Evolutionary conservation across 129 eudicot species (phyloP), one percentile per base, ranked within the genome.

Genomic region (Lactuca saligna): DNA sequence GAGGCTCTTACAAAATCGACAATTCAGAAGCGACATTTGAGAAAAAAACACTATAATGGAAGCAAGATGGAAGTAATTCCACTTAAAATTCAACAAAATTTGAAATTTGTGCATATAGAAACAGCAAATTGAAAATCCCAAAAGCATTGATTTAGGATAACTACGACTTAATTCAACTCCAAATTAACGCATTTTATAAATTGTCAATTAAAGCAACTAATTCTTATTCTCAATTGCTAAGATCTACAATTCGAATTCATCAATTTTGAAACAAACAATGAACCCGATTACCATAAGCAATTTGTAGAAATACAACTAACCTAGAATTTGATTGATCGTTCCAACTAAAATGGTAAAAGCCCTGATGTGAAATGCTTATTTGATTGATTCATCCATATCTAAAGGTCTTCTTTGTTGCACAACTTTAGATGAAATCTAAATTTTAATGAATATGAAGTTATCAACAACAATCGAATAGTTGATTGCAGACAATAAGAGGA

Each of bases 1-100:
- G 84, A 60, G 96, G 96, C 83, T 92, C 83, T 83, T 92, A 90
- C 83, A 92, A 81, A 79, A 95, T 92, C 51, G 96, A 89, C 95
- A 89, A 89, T 69, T 77, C 50, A 61, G 55, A 81, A 68, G 42
- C 34, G 10, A 14, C 53, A n/a, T 10, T 5, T 42, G 48, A 57
- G 17, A 39, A 54, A 60, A 5, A 34, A 35, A 48, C 51, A 46
- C 57, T 57, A 51, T 67, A 67, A 67, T 4, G 1, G 51, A 17
- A 70, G 39, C 31, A 57, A 8, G 31, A 57, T 1, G 42, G 3
- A 55, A 34, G 37, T 34, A 58, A 57, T 17, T 13, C 75, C 75
- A 31, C 6, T 38, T 35, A 37, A 46, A 34, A 35, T 17, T 17
- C 8, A 55, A 68, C n/a, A 33, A 3, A 50, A 37, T 15, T 7